Evolutionary conservation across 179 eudicot genomes (phyloP).

Genomic region (Vitellaria paradoxa): DNA sequence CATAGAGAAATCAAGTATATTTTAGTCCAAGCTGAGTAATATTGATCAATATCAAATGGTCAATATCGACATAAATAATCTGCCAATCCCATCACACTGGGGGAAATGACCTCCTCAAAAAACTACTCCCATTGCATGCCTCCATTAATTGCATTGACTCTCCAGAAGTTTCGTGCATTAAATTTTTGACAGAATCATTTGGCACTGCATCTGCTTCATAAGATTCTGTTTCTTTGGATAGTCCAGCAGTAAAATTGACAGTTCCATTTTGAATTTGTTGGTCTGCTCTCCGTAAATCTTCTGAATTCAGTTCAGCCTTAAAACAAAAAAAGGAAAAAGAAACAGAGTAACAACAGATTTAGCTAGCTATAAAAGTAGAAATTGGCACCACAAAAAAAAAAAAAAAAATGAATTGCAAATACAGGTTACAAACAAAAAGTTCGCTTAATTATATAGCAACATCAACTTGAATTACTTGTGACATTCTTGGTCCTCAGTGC

Average conservation of each 20-base stretch:
- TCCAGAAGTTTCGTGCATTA: slow-evolving; percentile 32
- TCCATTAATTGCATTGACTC: slow-evolving; percentile 33
- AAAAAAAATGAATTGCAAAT: background rate
- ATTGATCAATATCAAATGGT: slow-evolving; percentile 8
- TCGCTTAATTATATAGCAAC: too few species aligned
- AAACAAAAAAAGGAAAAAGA: background rate
- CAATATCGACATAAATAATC: background rate
- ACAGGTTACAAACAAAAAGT: background rate
- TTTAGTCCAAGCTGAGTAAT: background rate
- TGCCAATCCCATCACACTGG: background rate
- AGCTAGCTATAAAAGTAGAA: background rate
- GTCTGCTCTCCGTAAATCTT: slow-evolving; percentile 12
- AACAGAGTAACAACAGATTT: background rate
- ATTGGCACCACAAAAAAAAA: background rate
- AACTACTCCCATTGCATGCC: slow-evolving; percentile 47
- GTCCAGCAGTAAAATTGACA: slow-evolving; percentile 10
- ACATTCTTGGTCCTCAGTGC: background rate
- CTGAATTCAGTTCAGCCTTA: slow-evolving; percentile 28
- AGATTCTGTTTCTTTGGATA: slow-evolving; percentile 14
- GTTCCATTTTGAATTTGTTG: slow-evolving; percentile 15
- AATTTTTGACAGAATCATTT: slow-evolving; percentile 19
- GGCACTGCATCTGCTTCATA: slow-evolving; percentile 15
- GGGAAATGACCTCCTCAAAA: slow-evolving; percentile 59
- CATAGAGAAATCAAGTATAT: slow-evolving; percentile 11
- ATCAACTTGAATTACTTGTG: too few species aligned